Percentiles rank a stretch among this genome's conserved stretches.
Evolutionary conservation across 345 rosid species (phyloP).

Genomic region (Pelargonium nanum): DNA sequence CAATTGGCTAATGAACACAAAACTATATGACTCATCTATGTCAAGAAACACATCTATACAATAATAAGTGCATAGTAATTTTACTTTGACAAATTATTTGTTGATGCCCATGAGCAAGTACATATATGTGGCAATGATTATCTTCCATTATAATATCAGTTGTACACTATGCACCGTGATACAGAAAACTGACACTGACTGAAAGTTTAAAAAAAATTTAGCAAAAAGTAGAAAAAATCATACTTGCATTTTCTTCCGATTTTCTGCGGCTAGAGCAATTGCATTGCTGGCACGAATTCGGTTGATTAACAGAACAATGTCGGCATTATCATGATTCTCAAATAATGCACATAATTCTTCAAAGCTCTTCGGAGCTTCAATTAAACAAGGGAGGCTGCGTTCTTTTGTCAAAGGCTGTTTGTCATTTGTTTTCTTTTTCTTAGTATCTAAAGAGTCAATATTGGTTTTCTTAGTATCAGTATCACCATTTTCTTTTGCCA

Average conservation of each 20-base stretch:
- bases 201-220: too few species aligned
- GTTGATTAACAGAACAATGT: constrained; percentile 36
- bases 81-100: too few species aligned
- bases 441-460: constrained; percentile 17
- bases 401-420: constrained; percentile 19
- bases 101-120: too few species aligned
- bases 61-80: too few species aligned
- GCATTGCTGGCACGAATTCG: constrained; percentile 63
- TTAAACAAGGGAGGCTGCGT: constrained; percentile 54
- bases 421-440: constrained; percentile 22
- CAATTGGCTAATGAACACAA: too few species aligned
- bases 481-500: not conserved
- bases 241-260: constrained; percentile 93
- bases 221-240: constrained; percentile 7
- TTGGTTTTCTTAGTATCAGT: constrained; percentile 16
- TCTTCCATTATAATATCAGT: not conserved
- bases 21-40: too few species aligned
- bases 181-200: not conserved
- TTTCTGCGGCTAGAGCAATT: constrained; percentile 73
- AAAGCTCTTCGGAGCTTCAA: constrained; percentile 61
- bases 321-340: constrained; percentile 41
- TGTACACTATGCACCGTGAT: not conserved
- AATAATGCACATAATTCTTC: constrained; percentile 61
- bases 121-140: too few species aligned
- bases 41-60: too few species aligned